Evolutionary conservation across 2,329 filamentous ascomycete genomes (phyloP).

Genomic region (Exophiala oligosperma): DNA sequence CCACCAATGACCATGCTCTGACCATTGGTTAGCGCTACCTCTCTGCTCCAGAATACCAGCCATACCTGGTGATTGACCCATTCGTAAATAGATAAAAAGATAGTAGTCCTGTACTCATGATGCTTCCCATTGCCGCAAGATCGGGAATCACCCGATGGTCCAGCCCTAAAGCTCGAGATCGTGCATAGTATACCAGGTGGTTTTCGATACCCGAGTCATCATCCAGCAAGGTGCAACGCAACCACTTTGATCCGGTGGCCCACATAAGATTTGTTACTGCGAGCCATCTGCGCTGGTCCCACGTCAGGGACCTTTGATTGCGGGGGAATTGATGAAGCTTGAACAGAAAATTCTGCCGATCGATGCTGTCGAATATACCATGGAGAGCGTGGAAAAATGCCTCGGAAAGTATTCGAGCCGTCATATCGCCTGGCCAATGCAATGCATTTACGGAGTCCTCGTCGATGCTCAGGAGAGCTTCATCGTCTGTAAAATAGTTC

Average conservation of each 20-base stretch:
- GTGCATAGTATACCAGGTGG: constrained; percentile 30
- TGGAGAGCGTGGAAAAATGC: constrained; percentile 24
- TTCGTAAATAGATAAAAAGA: constrained; percentile 25
- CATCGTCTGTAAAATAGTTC: no score
- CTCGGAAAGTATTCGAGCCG: no score
- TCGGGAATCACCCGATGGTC: constrained; percentile 28
- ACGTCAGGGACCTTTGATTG: no score
- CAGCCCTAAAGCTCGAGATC: constrained; percentile 29
- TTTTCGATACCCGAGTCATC: no score
- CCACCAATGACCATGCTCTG: constrained; percentile 32
- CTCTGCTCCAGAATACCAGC: no score
- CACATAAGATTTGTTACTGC: constrained; percentile 20
- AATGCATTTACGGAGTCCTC: no score
- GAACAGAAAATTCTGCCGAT: constrained; percentile 13
- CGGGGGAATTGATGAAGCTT: no score
- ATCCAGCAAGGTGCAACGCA: no score
- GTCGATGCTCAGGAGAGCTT: no score
- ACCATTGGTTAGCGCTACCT: no score
- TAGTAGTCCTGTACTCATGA: constrained; percentile 22
- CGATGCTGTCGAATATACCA: no score
- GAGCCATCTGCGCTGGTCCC: constrained; percentile 19
- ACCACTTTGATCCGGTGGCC: constrained; percentile 21
- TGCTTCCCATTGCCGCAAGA: constrained; percentile 28
- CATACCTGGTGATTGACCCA: constrained; percentile 31
- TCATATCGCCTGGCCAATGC: no score